Evolutionary conservation across 495 filamentous ascomycete genomes (phyloP), one percentile per base, ranked within the genome.

Genomic region (Tuber umbilicatum): DNA sequence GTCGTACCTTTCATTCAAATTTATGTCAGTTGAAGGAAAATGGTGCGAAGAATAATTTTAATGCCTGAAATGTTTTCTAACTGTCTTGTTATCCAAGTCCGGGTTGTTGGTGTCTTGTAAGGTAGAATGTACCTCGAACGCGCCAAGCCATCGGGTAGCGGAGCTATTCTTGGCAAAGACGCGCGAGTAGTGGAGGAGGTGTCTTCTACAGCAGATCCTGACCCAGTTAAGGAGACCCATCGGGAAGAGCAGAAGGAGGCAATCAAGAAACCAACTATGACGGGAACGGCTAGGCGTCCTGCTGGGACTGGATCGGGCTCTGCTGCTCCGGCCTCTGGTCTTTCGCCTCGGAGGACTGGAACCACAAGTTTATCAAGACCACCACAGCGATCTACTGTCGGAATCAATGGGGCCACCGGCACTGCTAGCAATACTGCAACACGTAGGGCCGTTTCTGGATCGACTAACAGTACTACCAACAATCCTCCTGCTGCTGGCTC

Each of bases 161-260:
- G 45, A 23, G 23, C 19, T 50, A 50, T 50, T 45, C 43, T 45
- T 50, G 23, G 45, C 45, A 50, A 50, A 50, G 45, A 50, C 45
- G 23, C 23, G 19, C 23, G 45, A 50, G 45, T 50, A n/a, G 9
- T n/a, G n/a, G n/a, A 38, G 43, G 72, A 75, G 67, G 60, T 67
- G 31, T 40, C 75, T 3, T 40, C 69, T 71, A 64, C 43, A 27
- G 10, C 72, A 70, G 60, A 64, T 35, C 50, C 50, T 50, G 77
- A 79, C 39, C 77, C 77, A n/a, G 76, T 79, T 41, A 79, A 79
- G 47, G 77, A 79, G 27, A 79, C 77, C 27, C 77, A 79, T 31
- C 77, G 77, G n/a, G 75, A 75, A 60, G 79, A 79, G 64, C 38
- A 72, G 23, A 76, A 76, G 50, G 70, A 76, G 71, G 73, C 73